Base-by-base conservation (phyloP, 2,329 filamentous ascomycete species). In the Fusarium caatingaense region DNA sequence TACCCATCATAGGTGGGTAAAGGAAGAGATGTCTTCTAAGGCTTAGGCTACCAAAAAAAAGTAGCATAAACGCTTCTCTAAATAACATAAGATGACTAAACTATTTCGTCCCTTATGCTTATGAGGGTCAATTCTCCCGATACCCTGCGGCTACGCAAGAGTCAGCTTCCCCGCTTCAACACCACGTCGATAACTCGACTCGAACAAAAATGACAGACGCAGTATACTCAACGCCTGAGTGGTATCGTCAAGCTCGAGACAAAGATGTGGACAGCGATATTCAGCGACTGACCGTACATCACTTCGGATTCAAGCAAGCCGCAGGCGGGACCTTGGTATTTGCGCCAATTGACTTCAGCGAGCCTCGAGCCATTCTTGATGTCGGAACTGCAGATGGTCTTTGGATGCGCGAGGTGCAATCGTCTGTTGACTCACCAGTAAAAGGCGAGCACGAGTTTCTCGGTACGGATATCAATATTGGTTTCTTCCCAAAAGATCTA, bases 181-280 rank as follows among this genome's bases (percentile, higher is more conserved):
- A 25, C 11, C 15, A 18, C 21, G n/a, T 23, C 34, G n/a, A 50
- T 18, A 9, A 12, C 13, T 7, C 18, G 13, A 27, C 21, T 15
- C 13, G 18, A 6, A 12, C 2, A 40, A 21, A 34, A 41, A 64
- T 64, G 60, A 15, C 45, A 0, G 13, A 34, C 1, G n/a, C 45
- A 1, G 60, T 59, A 0, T 64, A 64, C 9, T 50, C 61, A 6
- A 64, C 51, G 0, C 61, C 61, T n/a, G 61, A 64, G 3, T 64
- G 61, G 61, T 64, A 64, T 47, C 30, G 34, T 3, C 28, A 64
- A 13, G 60, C 61, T 0, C 51, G 58, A 7, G 11, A 64, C 3
- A 32, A 64, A 16, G 61, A 64, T 7, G 51, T 64, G 8, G 41
- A 40, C 40, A 64, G 61, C 8, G 61, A 64, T 2, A 64, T 64